Evolutionary conservation across 108 stramenopile species (phyloP).

Genomic region (Seminavis robusta): DNA sequence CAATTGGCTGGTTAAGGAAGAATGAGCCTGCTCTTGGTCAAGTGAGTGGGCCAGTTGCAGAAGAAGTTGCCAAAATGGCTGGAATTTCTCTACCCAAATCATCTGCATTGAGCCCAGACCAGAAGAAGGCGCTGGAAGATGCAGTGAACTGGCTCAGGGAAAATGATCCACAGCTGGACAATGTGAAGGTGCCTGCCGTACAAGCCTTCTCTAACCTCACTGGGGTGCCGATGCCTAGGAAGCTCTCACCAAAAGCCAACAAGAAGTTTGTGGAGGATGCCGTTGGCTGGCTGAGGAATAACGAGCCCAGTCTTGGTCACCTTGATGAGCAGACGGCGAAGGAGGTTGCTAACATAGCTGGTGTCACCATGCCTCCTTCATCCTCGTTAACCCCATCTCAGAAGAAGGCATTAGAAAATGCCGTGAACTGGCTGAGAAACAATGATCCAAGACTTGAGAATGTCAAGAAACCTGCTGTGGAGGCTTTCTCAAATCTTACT

Average conservation of each 20-base stretch:
- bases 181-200: slow-evolving; percentile 2
- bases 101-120: no score
- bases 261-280: slow-evolving; percentile 8
- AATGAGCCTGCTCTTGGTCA: no score
- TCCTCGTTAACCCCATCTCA: no score
- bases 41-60: no score
- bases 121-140: no score
- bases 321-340: background rate
- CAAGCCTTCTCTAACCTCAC: slow-evolving; percentile 2
- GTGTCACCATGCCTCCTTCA: no score
- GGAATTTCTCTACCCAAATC: no score
- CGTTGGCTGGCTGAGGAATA: slow-evolving; percentile 20
- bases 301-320: background rate
- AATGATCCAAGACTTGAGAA: slow-evolving; percentile 11
- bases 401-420: slow-evolving; percentile 21
- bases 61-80: no score
- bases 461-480: slow-evolving; percentile 1
- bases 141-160: slow-evolving; percentile 30
- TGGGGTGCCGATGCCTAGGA: background rate
- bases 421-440: slow-evolving; percentile 22
- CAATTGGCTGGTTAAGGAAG: slow-evolving; percentile 21
- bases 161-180: slow-evolving; percentile 1
- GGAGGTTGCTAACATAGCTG: background rate
- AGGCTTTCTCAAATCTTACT: background rate
- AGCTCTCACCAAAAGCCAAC: background rate